Evolutionary conservation across 73 alveolate genomes (phyloP).

Genomic region (Urostyla sp.): DNA sequence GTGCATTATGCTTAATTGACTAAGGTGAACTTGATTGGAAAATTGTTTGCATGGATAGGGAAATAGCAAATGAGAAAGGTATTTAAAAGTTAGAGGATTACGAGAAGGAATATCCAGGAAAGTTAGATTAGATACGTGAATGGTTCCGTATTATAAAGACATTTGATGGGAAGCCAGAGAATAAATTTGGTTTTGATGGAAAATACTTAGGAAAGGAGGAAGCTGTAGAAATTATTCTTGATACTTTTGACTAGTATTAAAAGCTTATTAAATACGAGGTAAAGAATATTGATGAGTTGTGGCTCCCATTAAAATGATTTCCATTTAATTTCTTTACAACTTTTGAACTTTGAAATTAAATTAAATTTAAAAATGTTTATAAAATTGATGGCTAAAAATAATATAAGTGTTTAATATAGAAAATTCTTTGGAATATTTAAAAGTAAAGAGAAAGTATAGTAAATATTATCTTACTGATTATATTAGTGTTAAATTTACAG

Average conservation of each 20-base stretch:
- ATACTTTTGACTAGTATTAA: conserved; percentile 26
- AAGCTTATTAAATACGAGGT: conserved; percentile 13
- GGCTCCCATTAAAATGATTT: conserved; percentile 13
- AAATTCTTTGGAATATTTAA: neutral
- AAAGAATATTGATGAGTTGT: conserved; percentile 15
- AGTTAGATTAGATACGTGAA: conserved; percentile 56
- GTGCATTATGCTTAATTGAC: conserved; percentile 90
- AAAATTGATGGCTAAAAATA: neutral
- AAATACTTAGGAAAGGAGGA: conserved; percentile 44
- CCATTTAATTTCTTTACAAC: neutral
- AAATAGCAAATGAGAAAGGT: neutral
- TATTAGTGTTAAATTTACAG: conserved; percentile 31
- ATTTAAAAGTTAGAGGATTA: conserved; percentile 58
- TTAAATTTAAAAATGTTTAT: neutral
- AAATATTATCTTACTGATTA: neutral
- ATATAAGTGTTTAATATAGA: neutral
- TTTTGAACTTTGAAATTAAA: conserved; percentile 18
- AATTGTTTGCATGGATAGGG: conserved; percentile 2
- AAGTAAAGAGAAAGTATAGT: neutral
- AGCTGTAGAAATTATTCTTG: conserved; percentile 52
- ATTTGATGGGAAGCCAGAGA: conserved; percentile 88
- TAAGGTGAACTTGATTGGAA: conserved; percentile 95
- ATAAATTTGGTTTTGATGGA: conserved; percentile 75
- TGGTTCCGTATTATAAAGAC: conserved; percentile 87
- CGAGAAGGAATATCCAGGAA: conserved; percentile 56